Evolutionary conservation across 352 stramenopile species (phyloP).

Genomic region (Phytophthora idaei): DNA sequence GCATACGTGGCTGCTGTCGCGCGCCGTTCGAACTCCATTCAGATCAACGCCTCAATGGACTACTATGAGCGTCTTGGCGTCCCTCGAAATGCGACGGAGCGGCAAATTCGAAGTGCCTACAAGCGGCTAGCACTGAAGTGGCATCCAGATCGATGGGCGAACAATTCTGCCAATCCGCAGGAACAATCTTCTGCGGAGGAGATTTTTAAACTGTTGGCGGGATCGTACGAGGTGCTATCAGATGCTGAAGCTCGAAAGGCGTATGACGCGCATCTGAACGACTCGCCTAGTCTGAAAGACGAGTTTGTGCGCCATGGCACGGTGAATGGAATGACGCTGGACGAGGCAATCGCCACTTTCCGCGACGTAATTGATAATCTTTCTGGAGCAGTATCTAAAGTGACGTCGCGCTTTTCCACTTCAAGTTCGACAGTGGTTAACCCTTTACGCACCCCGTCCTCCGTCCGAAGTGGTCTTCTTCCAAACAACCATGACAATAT

Average conservation of each 20-base stretch:
- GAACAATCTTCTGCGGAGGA: conserved; percentile 76
- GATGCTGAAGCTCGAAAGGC: conserved; percentile 59
- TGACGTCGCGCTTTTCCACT: conserved; percentile 67
- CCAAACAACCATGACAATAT: conserved; percentile 88
- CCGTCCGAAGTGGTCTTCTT: conserved; percentile 47
- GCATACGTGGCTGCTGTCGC: conserved; percentile 78
- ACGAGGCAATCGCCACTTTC: conserved; percentile 86
- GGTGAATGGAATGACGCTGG: conserved; percentile 81
- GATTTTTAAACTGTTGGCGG: conserved; percentile 85
- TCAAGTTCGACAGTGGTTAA: conserved; percentile 77
- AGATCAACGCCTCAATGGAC: conserved; percentile 85
- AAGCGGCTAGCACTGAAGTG: conserved; percentile 82
- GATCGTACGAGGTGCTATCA: conserved; percentile 84
- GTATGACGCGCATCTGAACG: conserved; percentile 70
- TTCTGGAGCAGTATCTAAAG: conserved; percentile 57
- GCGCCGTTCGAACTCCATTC: conserved; percentile 75
- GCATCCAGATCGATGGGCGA: conserved; percentile 85
- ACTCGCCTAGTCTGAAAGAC: conserved; percentile 58
- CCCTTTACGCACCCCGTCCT: conserved; percentile 39
- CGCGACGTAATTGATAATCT: conserved; percentile 74
- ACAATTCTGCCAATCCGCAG: conserved; percentile 42
- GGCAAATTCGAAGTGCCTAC: conserved; percentile 79
- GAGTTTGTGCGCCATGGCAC: conserved; percentile 83
- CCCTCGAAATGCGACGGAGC: conserved; percentile 60
- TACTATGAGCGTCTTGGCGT: conserved; percentile 86